Evolutionary conservation across 768 basidiomycete species (phyloP).

Genomic region (Pleurotus salmoneostramineus): DNA sequence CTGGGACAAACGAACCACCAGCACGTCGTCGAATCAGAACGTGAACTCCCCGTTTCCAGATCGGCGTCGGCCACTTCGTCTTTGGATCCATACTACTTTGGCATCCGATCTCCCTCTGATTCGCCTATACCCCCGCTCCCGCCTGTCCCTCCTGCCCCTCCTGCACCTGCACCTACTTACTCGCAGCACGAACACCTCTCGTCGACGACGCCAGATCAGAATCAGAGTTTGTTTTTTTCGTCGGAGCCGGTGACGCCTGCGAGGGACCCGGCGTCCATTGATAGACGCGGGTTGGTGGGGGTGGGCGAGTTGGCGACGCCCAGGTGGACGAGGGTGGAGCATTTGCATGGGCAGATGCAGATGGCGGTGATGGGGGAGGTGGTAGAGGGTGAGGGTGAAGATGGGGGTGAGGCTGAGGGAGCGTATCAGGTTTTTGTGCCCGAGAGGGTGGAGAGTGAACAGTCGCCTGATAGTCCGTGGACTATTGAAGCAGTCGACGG

Average conservation of each 20-base stretch:
- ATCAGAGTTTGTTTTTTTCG: too few species aligned
- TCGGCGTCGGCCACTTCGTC: constrained; percentile 76
- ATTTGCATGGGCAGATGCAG: constrained; percentile 24
- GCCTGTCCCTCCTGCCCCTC: constrained; percentile 45
- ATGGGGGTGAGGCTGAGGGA: constrained; percentile 15
- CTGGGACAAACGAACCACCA: too few species aligned
- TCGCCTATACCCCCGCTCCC: constrained; percentile 57
- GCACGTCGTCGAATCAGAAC: constrained; percentile 40
- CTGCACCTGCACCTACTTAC: constrained; percentile 27
- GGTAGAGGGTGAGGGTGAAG: too few species aligned
- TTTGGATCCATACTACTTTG: constrained; percentile 88
- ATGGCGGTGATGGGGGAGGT: constrained; percentile 12
- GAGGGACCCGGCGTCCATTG: constrained; percentile 74
- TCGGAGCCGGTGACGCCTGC: constrained; percentile 73
- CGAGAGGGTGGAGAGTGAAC: constrained; percentile 40
- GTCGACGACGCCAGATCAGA: constrained; percentile 56
- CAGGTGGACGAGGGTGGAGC: constrained; percentile 69
- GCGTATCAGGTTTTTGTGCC: constrained; percentile 38
- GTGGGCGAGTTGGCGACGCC: constrained; percentile 98
- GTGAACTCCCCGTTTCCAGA: constrained; percentile 41
- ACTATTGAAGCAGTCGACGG: constrained; percentile 86
- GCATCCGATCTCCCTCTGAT: constrained; percentile 62
- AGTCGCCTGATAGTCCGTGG: constrained; percentile 74
- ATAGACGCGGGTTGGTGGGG: constrained; percentile 85
- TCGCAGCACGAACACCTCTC: constrained; percentile 30